phyloP scores from a whole-genome alignment of 2,329 filamentous ascomycete genomes.

The Periconia macrospinosa region DNA sequence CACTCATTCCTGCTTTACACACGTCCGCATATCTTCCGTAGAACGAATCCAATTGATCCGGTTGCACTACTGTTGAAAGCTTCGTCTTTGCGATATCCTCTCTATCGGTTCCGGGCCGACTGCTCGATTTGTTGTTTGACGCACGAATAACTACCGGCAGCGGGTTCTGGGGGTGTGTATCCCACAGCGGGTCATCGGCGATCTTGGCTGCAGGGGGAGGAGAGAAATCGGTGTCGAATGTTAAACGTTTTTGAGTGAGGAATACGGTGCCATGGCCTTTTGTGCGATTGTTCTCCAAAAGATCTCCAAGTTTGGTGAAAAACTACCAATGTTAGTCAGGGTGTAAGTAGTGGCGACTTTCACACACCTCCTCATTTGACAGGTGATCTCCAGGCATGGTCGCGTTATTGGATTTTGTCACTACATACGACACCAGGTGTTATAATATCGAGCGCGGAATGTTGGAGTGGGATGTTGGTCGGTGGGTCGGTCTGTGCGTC shows the following conservation, averaged over 20 bases:
- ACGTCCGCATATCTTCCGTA: slow-evolving; percentile 85
- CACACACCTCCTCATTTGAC: slow-evolving; percentile 60
- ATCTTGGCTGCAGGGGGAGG: slow-evolving; percentile 40
- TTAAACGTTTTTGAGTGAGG: slow-evolving; percentile 72
- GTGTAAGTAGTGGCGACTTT: slow-evolving; percentile 27
- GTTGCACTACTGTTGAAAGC: slow-evolving; percentile 79
- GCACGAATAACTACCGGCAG: slow-evolving; percentile 80
- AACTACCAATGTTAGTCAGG: slow-evolving; percentile 56
- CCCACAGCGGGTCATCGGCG: slow-evolving; percentile 59
- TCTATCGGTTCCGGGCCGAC: slow-evolving; percentile 45
- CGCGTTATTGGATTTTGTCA: slow-evolving; percentile 3
- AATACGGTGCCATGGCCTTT: slow-evolving; percentile 74
- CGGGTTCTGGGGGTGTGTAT: slow-evolving; percentile 61
- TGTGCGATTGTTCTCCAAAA: slow-evolving; percentile 68
- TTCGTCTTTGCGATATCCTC: slow-evolving; percentile 65
- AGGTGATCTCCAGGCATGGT: slow-evolving; percentile 56
- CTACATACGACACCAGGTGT: slow-evolving; percentile 8
- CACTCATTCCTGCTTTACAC: slow-evolving; percentile 85
- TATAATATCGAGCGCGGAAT: neutral
- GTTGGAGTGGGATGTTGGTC: neutral
- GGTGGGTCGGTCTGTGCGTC: slow-evolving; percentile 12
- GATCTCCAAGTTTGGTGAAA: slow-evolving; percentile 67
- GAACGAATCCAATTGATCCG: slow-evolving; percentile 76
- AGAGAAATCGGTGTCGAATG: slow-evolving; percentile 46
- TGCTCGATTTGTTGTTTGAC: slow-evolving; percentile 70